Conservation (phyloP, 257 asterid genomes). For the Nicotiana tomentosiformis region DNA sequence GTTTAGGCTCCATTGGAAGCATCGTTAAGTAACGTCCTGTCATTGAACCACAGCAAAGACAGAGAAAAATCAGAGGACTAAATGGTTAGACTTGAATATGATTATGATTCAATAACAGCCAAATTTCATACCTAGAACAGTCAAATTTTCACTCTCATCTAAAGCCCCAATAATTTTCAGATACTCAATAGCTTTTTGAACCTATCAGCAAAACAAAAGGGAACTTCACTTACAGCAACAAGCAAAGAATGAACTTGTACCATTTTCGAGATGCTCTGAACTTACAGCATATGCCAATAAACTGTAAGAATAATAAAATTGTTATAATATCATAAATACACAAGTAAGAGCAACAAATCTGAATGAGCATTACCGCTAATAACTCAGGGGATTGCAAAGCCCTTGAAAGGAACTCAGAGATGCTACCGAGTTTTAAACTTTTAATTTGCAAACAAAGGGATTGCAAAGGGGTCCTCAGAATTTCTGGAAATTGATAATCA, state of each 20-base stretch:
- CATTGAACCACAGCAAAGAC: slow-evolving; percentile 22
- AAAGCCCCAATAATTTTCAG: slow-evolving; percentile 86
- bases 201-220: slow-evolving; percentile 32
- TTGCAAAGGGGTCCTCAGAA: slow-evolving; percentile 92
- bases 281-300: background rate
- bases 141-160: slow-evolving; percentile 79
- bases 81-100: background rate
- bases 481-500: slow-evolving; percentile 85
- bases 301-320: background rate
- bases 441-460: slow-evolving; percentile 94
- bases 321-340: slow-evolving; percentile 8
- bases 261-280: background rate
- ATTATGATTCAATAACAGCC: background rate
- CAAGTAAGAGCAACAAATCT: slow-evolving; percentile 16
- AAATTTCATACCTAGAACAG: slow-evolving; percentile 58
- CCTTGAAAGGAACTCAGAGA: slow-evolving; percentile 72
- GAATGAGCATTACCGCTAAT: slow-evolving; percentile 63
- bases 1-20: slow-evolving; percentile 98
- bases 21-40: slow-evolving; percentile 80
- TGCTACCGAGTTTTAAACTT: slow-evolving; percentile 84
- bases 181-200: slow-evolving; percentile 90
- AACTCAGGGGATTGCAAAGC: slow-evolving; percentile 90
- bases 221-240: background rate
- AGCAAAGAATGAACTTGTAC: background rate
- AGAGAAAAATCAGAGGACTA: slow-evolving; percentile 2